Conservation (phyloP, 345 rosid species). For the Kandelia obovata region DNA sequence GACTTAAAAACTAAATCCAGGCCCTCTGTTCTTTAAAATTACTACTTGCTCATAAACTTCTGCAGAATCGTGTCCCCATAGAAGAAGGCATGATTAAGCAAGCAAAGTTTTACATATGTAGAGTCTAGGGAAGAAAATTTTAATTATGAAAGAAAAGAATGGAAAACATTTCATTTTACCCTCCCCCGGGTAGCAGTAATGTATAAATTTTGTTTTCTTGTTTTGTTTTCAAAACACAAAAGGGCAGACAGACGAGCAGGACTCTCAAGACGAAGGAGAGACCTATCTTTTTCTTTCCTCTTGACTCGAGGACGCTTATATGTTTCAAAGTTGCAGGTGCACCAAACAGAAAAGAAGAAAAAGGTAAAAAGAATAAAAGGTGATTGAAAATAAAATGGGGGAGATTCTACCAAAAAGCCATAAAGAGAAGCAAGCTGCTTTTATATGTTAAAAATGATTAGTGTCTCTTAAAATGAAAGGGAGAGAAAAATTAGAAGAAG, state of each 20-base stretch:
- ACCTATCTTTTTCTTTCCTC: slow-evolving; percentile 2
- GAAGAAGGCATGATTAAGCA: no score
- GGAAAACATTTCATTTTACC: no score
- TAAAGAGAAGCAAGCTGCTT: not conserved
- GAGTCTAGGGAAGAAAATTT: no score
- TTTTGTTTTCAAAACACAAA: no score
- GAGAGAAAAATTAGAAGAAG: not conserved
- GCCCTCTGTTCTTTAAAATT: no score
- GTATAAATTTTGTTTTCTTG: no score
- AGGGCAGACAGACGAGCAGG: not conserved
- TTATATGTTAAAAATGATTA: slow-evolving; percentile 9
- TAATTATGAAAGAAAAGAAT: no score
- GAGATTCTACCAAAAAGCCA: slow-evolving; percentile 20
- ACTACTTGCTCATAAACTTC: no score
- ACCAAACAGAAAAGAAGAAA: slow-evolving; percentile 8
- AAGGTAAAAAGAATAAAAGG: slow-evolving; percentile 10
- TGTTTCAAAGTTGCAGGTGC: slow-evolving; percentile 10
- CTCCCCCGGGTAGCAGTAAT: no score
- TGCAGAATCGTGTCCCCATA: no score
- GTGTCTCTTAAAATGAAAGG: slow-evolving; percentile 1
- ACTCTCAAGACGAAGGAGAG: not conserved
- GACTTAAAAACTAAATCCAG: no score
- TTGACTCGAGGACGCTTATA: slow-evolving; percentile 9
- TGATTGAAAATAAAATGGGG: slow-evolving; percentile 4
- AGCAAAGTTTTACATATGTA: no score